Evolutionary conservation across 2,329 filamentous ascomycete species (phyloP), one percentile per base, ranked within the genome.

Genomic region (Colletotrichum sp.): DNA sequence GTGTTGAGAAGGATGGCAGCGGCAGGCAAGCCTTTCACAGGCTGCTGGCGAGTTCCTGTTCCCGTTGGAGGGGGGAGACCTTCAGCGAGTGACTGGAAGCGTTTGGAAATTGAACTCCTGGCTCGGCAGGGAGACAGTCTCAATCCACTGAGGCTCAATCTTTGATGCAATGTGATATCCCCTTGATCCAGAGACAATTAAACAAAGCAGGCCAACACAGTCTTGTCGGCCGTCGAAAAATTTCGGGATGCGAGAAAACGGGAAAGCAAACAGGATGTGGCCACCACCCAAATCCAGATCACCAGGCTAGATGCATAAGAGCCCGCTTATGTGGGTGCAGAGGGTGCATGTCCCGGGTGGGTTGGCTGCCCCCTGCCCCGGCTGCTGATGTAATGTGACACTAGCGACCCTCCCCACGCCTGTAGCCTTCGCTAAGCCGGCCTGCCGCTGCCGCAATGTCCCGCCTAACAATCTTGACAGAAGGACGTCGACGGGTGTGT

Each of bases 291-390:
- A 36, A 60, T 21, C 71, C 32, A 74, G 43, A 74, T 74, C 71
- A 76, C 70, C 74, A 74, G 74, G 71, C 58, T 76, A 75, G 71
- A 71, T 76, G 74, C 74, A 76, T 76, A 76, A 75, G 58, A 76
- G 66, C 71, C 71, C 71, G 71, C 66, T 74, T 75, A 76, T 67
- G 69, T 73, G 70, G 32, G 57, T 73, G 70, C 43, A 73, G 60
- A 68, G 70, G 26, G 57, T 73, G 70, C 43, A 73, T 63, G 55
- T 73, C 57, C 72, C 72, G 63, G 38, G 72, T 67, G 72, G 68
- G 55, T 72, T 21, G 72, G n/a, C 69, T 38, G 38, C 66, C 63
- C 72, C 72, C 69, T 72, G 72, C 55, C 66, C 69, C 70, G 24
- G 64, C 21, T 73, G 73, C 73, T 75, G 73, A 75, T 69, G 73